A percentile compares a stretch with the other conserved stretches of the same genome.
These are phyloP conservation scores for Leishmania arabica DNA, from an alignment of 208 protist genomes.

Conservation along the genomic window DNA sequence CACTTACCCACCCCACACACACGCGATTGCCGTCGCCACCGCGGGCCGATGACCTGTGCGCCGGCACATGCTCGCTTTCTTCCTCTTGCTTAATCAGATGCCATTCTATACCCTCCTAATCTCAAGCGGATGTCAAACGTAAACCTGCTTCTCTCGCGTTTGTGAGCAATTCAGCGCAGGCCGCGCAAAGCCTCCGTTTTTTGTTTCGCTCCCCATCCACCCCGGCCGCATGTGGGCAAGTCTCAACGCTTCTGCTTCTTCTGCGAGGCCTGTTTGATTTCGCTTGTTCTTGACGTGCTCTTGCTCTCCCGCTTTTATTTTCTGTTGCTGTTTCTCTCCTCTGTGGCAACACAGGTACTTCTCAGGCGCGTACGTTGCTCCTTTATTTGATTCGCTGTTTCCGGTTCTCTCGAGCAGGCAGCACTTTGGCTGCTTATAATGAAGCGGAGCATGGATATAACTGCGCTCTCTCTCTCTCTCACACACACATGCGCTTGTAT, in stretches of 20 bases:
- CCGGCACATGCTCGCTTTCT: background rate
- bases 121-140: background rate
- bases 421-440: background rate
- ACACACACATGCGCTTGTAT: background rate
- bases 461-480: background rate
- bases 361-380: background rate
- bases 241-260: background rate
- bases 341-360: background rate
- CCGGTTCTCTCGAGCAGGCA: background rate
- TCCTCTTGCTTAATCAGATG: background rate
- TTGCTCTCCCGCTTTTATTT: constrained; percentile 1
- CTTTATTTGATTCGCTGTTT: background rate
- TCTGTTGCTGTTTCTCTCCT: background rate
- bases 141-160: background rate
- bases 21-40: background rate
- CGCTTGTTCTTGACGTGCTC: background rate
- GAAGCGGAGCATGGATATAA: background rate
- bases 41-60: background rate
- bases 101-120: background rate
- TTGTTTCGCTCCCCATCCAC: background rate
- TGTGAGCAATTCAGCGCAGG: background rate
- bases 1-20: background rate
- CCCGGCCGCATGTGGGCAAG: too few species aligned
- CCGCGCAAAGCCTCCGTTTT: background rate
- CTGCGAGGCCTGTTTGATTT: background rate